Evolutionary conservation across 73 alveolate genomes (phyloP).

Genomic region (Paramecium primaurelia): DNA sequence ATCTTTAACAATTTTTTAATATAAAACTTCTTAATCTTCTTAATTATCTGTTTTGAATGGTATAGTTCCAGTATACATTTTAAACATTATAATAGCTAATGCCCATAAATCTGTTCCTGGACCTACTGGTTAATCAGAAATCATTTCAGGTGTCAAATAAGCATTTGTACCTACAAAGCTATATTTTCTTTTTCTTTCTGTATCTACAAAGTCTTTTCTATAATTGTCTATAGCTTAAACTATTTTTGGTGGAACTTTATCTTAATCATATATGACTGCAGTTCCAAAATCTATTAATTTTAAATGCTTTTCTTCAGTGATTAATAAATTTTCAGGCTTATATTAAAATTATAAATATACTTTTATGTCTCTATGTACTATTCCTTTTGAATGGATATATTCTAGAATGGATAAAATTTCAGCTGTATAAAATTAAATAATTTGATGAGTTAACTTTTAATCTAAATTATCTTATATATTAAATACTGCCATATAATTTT

Average conservation of each 20-base stretch:
- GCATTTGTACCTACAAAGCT: conserved; percentile 76
- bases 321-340: conserved; percentile 89
- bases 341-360: neutral
- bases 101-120: conserved; percentile 80
- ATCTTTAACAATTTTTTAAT: neutral
- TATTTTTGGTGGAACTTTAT: neutral
- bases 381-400: conserved; percentile 40
- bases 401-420: conserved; percentile 54
- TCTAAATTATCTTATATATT: neutral
- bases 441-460: neutral
- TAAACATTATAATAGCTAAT: conserved; percentile 66
- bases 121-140: conserved; percentile 59
- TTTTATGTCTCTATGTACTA: conserved; percentile 76
- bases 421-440: conserved; percentile 60
- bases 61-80: conserved; percentile 66
- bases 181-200: neutral
- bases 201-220: conserved; percentile 6
- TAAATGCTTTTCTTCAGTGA: conserved; percentile 75
- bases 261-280: neutral
- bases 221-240: neutral
- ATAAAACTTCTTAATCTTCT: neutral
- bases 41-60: conserved; percentile 68
- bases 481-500: neutral
- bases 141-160: conserved; percentile 79
- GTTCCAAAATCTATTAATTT: conserved; percentile 90